Base-by-base conservation (phyloP, 2,329 filamentous ascomycete genomes). In the Xylariaceae sp. region DNA sequence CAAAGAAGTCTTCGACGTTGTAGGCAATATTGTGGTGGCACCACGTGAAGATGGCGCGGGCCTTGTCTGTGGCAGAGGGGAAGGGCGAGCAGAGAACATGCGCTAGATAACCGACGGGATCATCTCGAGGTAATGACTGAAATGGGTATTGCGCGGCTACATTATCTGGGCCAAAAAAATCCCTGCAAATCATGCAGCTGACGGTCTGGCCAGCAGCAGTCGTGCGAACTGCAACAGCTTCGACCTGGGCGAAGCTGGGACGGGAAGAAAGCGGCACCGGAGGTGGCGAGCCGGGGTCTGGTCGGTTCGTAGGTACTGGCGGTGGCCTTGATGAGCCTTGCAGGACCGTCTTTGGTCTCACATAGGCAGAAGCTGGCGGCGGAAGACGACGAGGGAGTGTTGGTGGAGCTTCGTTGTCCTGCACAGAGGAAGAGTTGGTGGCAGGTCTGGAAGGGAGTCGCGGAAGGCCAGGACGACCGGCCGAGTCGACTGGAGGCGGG, bases 21-120 rank as follows among this genome's bases (percentile, higher is more conserved):
- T 97, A 99, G 43, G 79, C 79, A 52, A 99, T 86, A 63, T 97
- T 97, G 70, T 97, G 86, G 71, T 97, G 93, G 39, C 92, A 84
- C 94, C 94, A 99, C 1, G 89, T 90, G 67, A 97, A 97, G 54
- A 99, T 89, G 2, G 85, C 90, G 28, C 94, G 82, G 2, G 94
- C 93, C 73, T 97, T 97, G 70, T 97, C 93, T 0, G 93, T 96
- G 1, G 76, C 73, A 1, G 90, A 96, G 1, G 83, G 72, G 65
- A 97, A 97, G 0, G 88, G 87, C 4, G 79, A 76, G 51, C 90
- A 96, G 17, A 97, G 80, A 47, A 88, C 82, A 47, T 82, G 80
- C 0, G 92, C 91, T 19, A 99, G 78, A 73, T 89, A 89, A 17
- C 80, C 82, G 3, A 94, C 75, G 0, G 87, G 84, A 42, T 83